phyloP scores from a whole-genome alignment of 2,329 filamentous ascomycete genomes.

The Pseudocercospora musae region DNA sequence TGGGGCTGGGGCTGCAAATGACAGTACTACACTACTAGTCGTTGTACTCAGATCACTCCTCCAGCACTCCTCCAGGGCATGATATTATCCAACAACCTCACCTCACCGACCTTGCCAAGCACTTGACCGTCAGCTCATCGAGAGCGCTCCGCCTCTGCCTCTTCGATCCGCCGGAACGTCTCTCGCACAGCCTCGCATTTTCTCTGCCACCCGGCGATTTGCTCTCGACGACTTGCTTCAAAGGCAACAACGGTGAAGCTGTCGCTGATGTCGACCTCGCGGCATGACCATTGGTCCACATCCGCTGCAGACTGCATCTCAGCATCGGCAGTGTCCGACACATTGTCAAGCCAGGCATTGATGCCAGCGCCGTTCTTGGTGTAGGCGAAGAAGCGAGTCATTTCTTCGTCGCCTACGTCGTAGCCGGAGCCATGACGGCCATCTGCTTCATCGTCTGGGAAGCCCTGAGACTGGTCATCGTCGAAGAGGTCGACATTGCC shows the following conservation, averaged over 20 bases:
- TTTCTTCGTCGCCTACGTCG: background rate
- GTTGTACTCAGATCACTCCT: too few relatives aligned
- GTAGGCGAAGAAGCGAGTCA: background rate
- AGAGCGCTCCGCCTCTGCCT: background rate
- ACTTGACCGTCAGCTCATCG: too few relatives aligned
- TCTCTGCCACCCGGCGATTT: conserved; percentile 6
- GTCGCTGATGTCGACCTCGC: conserved; percentile 7
- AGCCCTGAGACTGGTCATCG: conserved; percentile 3
- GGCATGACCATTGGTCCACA: conserved; percentile 6
- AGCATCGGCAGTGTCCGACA: background rate
- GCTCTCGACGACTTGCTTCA: background rate
- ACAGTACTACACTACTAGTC: too few relatives aligned
- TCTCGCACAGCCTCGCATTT: background rate
- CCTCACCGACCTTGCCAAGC: too few relatives aligned
- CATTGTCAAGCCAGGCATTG: conserved; percentile 2
- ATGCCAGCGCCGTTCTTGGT: background rate
- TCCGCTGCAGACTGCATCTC: background rate
- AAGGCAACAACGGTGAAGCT: conserved; percentile 10
- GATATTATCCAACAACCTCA: too few relatives aligned
- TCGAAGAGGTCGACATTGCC: background rate
- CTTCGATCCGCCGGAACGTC: too few relatives aligned
- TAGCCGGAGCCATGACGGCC: background rate
- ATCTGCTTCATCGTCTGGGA: conserved; percentile 3
- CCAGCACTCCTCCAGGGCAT: too few relatives aligned
- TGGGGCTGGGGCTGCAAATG: background rate